Base-by-base conservation (phyloP, 495 filamentous ascomycete species). In the Arthonia radiata region DNA sequence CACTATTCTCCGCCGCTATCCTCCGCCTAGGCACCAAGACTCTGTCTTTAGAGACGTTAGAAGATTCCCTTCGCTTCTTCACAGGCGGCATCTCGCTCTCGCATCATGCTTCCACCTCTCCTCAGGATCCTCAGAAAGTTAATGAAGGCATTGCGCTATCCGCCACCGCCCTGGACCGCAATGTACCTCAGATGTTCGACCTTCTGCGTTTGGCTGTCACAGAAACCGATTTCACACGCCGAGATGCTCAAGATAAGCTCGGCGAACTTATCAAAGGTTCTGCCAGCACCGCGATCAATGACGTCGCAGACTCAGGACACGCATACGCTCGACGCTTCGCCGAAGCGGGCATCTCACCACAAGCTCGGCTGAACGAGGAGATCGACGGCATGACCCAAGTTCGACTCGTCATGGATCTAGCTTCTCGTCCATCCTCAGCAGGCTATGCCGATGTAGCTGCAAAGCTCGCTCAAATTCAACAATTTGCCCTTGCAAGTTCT, bases 1-100 rank as follows among this genome's bases (percentile, higher is more conserved):
- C 86, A 2, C 50, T 97, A 7, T 97, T 94, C 43, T 79, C 75
- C 18, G 80, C 91, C 43, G 69, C 76, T 6, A 70, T 97, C 21
- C 79, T 92, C 71, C 68, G 86, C 15, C 55, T 97, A 9, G 86
- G 86, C 14, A 94, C 86, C 6, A 70, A 71, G 29, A 62, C 70
- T 31, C 72, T 67, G 53, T 65, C 74, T 0, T 92, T 92, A 78
- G 89, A 92, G 44, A 64, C 93, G 42, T 61, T 92, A 23, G 86
- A 97, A 44, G 86, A 93, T 43, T 49, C 78, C 22, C 93, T 94
- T 40, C 93, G 91, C 39, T 55, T 93, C 8, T 91, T 90, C 49
- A 97, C 83, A 4, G 86, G 86, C n/a, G 86, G 86, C 8, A 59
- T 97, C 8, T 71, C 64, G 6, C 67, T 78, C 14, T 65, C 68